These are phyloP conservation scores for Aspergillus steynii DNA, from an alignment of 495 filamentous ascomycete genomes.

Conservation along the genomic window DNA sequence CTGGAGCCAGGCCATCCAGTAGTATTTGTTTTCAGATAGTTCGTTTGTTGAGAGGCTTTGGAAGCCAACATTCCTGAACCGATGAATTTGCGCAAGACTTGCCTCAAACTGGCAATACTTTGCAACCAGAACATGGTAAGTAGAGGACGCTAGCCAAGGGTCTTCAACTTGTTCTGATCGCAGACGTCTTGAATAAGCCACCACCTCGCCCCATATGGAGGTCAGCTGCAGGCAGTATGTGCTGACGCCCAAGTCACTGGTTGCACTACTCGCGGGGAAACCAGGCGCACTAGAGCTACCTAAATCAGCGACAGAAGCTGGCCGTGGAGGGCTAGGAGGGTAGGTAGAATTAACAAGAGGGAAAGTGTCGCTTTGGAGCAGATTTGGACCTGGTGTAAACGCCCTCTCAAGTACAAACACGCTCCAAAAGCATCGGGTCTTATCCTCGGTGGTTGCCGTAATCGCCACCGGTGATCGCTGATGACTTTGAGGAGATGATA, in stretches of 20 bases:
- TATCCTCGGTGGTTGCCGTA: neutral
- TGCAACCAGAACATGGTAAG: neutral
- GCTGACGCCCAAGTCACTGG: conserved; percentile 10
- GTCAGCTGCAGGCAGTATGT: conserved; percentile 11
- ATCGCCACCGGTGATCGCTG: neutral
- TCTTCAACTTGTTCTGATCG: conserved; percentile 2
- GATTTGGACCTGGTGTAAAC: neutral
- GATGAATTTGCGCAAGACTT: conserved; percentile 6
- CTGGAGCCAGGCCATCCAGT: conserved; percentile 12
- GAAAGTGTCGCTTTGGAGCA: neutral
- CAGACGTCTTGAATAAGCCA: conserved; percentile 1
- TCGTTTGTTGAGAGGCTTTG: conserved; percentile 13
- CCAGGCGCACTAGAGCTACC: neutral
- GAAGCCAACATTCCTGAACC: conserved; percentile 16
- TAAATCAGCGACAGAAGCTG: neutral
- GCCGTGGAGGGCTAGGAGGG: conserved; percentile 9
- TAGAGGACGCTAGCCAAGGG: conserved; percentile 12
- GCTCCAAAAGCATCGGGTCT: conserved; percentile 13
- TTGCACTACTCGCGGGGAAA: neutral
- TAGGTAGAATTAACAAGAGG: neutral
- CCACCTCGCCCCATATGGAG: conserved; percentile 6
- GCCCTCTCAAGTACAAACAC: conserved; percentile 12
- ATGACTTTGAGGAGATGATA: neutral
- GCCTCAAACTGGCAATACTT: conserved; percentile 10
- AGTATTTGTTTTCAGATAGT: conserved; percentile 4